phyloP scores from a whole-genome alignment of 2,329 filamentous ascomycete species.

The Grosmannia clavigera region DNA sequence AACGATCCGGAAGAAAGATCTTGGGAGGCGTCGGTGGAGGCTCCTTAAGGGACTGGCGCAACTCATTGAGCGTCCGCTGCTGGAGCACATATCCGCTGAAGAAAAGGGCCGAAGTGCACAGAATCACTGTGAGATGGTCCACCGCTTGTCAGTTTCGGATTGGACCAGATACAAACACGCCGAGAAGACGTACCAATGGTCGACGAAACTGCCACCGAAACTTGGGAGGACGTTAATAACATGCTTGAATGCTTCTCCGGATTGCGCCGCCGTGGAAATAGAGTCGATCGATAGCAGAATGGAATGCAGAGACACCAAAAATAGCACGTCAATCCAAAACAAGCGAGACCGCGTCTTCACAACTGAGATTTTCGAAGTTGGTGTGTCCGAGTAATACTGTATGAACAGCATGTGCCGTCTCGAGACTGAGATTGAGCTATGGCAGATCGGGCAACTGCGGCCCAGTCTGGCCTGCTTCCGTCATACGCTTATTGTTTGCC shows the following conservation, averaged over 20 bases:
- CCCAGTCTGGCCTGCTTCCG: not conserved
- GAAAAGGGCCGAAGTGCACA: conserved; percentile 75
- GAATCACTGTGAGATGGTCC: conserved; percentile 41
- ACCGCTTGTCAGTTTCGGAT: not conserved
- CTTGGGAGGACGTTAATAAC: conserved; percentile 57
- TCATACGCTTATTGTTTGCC: conserved; percentile 7
- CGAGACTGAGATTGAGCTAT: not conserved
- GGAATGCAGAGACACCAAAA: not conserved
- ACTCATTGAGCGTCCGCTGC: conserved; percentile 67
- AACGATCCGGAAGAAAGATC: conserved; percentile 38
- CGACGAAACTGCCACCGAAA: conserved; percentile 54
- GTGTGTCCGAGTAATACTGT: not conserved
- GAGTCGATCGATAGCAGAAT: not conserved
- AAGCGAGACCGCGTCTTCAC: not conserved
- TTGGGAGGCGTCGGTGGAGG: conserved; percentile 35
- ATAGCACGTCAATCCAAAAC: not conserved
- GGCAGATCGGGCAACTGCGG: not conserved
- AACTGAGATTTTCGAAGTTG: not conserved
- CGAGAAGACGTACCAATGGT: conserved; percentile 40
- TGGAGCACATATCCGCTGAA: conserved; percentile 79
- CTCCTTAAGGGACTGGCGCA: conserved; percentile 57
- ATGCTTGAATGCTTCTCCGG: conserved; percentile 18
- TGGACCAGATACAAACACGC: not conserved
- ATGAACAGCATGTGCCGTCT: not conserved
- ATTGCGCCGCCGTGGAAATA: not conserved